Percentiles rank a stretch among this genome's conserved stretches.
Evolutionary conservation across 768 basidiomycete genomes (phyloP).

Genomic region (Sistotremastrum niveocremeum): DNA sequence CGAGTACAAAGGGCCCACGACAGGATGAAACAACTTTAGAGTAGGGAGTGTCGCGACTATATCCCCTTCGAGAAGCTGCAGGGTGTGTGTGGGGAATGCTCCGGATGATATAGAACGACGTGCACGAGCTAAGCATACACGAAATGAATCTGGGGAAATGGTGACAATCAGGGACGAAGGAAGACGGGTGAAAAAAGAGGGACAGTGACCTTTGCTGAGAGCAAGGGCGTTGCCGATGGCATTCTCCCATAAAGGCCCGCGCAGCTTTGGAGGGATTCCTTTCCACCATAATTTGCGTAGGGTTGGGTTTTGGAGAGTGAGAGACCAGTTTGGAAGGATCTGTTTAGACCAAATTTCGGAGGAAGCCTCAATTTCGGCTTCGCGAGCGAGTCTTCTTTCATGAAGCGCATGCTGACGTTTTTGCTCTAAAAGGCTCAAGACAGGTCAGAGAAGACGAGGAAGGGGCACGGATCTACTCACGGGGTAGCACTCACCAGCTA

Average conservation of each 20-base stretch:
- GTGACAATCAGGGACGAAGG: slow-evolving; percentile 2
- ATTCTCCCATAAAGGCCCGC: slow-evolving; percentile 70
- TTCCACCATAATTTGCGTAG: slow-evolving; percentile 76
- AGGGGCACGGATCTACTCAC: too few relatives aligned
- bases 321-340: slow-evolving; percentile 74
- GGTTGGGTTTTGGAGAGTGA: slow-evolving; percentile 48
- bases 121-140: slow-evolving; percentile 57
- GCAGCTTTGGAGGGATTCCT: slow-evolving; percentile 72
- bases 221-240: slow-evolving; percentile 78
- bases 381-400: slow-evolving; percentile 49
- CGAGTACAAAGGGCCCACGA: slow-evolving; percentile 64
- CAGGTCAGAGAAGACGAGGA: background rate
- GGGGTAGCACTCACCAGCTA: slow-evolving; percentile 38
- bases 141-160: slow-evolving; percentile 46
- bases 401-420: slow-evolving; percentile 50
- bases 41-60: slow-evolving; percentile 59
- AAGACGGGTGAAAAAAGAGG: background rate
- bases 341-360: slow-evolving; percentile 64
- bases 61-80: slow-evolving; percentile 60
- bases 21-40: slow-evolving; percentile 66
- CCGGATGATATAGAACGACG: slow-evolving; percentile 53
- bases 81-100: slow-evolving; percentile 48
- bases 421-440: slow-evolving; percentile 35
- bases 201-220: slow-evolving; percentile 56
- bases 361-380: slow-evolving; percentile 55